Conservation (phyloP, 345 rosid genomes). For the Orychophragmus violaceus region DNA sequence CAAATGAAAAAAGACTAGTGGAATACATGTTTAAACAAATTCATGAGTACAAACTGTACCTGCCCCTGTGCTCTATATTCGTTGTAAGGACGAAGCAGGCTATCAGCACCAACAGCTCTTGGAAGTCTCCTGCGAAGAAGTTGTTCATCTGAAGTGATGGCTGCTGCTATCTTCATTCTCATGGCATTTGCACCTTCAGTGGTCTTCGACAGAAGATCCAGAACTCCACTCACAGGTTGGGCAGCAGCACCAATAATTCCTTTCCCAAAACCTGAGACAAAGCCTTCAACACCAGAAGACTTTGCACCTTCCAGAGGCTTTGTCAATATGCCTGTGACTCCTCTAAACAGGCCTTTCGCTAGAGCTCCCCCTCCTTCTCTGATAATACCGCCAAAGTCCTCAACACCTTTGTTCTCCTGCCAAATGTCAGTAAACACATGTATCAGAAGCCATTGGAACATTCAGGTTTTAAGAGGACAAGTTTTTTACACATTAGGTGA, state of each 20-base stretch:
- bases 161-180: slow-evolving; percentile 96
- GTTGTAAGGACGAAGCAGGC: slow-evolving; percentile 80
- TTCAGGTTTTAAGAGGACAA: background rate
- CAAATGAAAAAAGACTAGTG: background rate
- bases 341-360: slow-evolving; percentile 94
- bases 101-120: slow-evolving; percentile 85
- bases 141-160: slow-evolving; percentile 97
- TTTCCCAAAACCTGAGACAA: slow-evolving; percentile 97
- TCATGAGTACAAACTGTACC: slow-evolving; percentile 38
- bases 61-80: slow-evolving; percentile 91
- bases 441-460: slow-evolving; percentile 9
- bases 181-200: slow-evolving; percentile 99
- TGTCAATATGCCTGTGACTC: slow-evolving; percentile 95
- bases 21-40: background rate
- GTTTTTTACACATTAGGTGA: background rate
- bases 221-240: slow-evolving; percentile 97
- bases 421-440: slow-evolving; percentile 14
- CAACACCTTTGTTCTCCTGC: slow-evolving; percentile 96
- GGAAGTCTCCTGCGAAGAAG: slow-evolving; percentile 91
- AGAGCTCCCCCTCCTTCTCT: slow-evolving; percentile 99
- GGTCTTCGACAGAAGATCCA: slow-evolving; percentile 96
- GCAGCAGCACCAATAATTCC: slow-evolving; percentile 98
- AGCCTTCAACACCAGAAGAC: slow-evolving; percentile 92
- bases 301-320: slow-evolving; percentile 99
- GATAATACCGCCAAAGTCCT: slow-evolving; percentile 88